Evolutionary conservation across 495 filamentous ascomycete species (phyloP), one percentile per base, ranked within the genome.

Genomic region (Articulospora tetracladia): DNA sequence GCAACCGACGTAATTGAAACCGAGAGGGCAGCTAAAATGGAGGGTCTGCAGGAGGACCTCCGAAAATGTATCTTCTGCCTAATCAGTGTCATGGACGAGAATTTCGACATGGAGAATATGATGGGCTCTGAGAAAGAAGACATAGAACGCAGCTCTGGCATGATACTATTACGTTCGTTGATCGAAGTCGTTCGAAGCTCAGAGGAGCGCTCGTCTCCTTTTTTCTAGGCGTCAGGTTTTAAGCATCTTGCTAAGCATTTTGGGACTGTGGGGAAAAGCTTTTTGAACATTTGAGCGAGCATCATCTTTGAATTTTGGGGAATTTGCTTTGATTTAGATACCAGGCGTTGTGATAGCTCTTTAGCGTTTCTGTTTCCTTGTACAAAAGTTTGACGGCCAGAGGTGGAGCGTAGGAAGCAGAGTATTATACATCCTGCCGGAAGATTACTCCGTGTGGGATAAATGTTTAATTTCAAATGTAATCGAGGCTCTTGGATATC

Each of bases 181-280:
- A 36, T 26, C 20, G 61, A 63, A 34, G 39, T 57, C 0, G 60
- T 62, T 12, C 44, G 39, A 23, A 48, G 34, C 3, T 62, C 39
- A 8, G 39, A 44, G 39, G 15, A 44, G 39, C 39, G 15, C 39
- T 44, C 39, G n/a, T 44, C 39, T 8, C 8, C 8, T 7, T 44
- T 44, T 19, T 44, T 44, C n/a, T 44, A 44, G 15, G 30, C 30
- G 30, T 34, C 15, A 7, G 6, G 7, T 34, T 34, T 15, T 34
- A 15, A 15, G 15, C 30, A 34, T 34, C 30, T 15, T 34, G 30
- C 15, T 15, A 34, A 6, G 15, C 30, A 34, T 34, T 34, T 34
- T 34, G 15, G 30, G 7, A 34, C 15, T 34, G 6, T 15, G 6
- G 30, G 30, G 30, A 44, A 44, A 44, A n/a, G 39, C 15, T 44